These are phyloP conservation scores for Leishmania mexicana DNA, from an alignment of 208 protist genomes.

Conservation along the genomic window DNA sequence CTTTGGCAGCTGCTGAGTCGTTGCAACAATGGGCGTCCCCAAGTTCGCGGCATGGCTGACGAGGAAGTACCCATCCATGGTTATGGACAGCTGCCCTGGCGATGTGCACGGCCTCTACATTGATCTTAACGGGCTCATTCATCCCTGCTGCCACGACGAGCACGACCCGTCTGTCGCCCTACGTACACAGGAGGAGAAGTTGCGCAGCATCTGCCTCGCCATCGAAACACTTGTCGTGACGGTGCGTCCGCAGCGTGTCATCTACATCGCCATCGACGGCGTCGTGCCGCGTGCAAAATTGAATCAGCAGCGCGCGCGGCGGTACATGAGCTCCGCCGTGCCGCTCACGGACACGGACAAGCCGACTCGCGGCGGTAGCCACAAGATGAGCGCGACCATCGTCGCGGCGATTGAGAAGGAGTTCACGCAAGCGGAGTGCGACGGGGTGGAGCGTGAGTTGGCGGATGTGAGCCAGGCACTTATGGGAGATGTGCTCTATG, in stretches of 20 bases:
- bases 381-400: conserved; percentile 11
- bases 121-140: conserved; percentile 97
- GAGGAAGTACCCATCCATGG: conserved; percentile 80
- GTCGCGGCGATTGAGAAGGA: conserved; percentile 52
- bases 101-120: conserved; percentile 91
- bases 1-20: background rate
- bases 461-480: conserved; percentile 48
- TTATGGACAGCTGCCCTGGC: conserved; percentile 36
- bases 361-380: conserved; percentile 7
- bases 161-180: conserved; percentile 57
- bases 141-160: conserved; percentile 98
- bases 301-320: conserved; percentile 98
- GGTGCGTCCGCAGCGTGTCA: conserved; percentile 92
- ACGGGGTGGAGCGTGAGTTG: conserved; percentile 45
- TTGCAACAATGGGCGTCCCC: conserved; percentile 70
- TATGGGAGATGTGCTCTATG: conserved; percentile 59
- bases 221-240: conserved; percentile 97
- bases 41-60: conserved; percentile 83
- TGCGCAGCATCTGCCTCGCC: conserved; percentile 91
- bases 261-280: conserved; percentile 98
- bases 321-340: conserved; percentile 75
- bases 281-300: conserved; percentile 99
- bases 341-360: conserved; percentile 30
- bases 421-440: conserved; percentile 49
- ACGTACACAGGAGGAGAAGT: conserved; percentile 78